Evolutionary conservation across 805 yeast species (phyloP).

Genomic region (Priceomyces haplophilus): DNA sequence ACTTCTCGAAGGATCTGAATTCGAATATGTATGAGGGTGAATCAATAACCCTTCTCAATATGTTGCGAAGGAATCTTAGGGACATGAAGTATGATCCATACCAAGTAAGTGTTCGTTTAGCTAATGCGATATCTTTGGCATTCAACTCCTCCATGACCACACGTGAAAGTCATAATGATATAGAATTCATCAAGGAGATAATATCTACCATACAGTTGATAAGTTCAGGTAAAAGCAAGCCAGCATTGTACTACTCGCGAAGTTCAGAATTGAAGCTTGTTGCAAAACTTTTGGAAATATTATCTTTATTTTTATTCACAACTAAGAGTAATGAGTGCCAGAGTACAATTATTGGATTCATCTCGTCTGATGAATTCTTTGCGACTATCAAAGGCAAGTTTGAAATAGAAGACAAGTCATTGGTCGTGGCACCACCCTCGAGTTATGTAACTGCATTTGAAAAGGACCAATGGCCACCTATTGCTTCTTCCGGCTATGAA

Average conservation of each 20-base stretch:
- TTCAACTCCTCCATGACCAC: slow-evolving; percentile 75
- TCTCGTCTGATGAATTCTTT: slow-evolving; percentile 38
- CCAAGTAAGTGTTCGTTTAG: slow-evolving; percentile 59
- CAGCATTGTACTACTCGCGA: slow-evolving; percentile 41
- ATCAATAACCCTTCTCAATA: slow-evolving; percentile 46
- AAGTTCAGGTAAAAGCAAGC: slow-evolving; percentile 20
- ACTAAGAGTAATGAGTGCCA: slow-evolving; percentile 43
- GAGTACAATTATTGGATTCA: slow-evolving; percentile 39
- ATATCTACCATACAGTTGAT: slow-evolving; percentile 29
- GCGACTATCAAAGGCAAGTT: slow-evolving; percentile 30
- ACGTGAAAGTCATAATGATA: slow-evolving; percentile 50
- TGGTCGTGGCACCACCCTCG: not conserved
- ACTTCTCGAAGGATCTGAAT: slow-evolving; percentile 17
- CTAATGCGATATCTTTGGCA: slow-evolving; percentile 72
- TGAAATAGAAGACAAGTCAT: slow-evolving; percentile 40
- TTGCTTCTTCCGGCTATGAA: slow-evolving; percentile 49
- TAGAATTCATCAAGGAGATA: slow-evolving; percentile 43
- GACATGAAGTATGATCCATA: slow-evolving; percentile 56
- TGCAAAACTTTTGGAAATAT: slow-evolving; percentile 69
- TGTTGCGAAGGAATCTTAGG: slow-evolving; percentile 54
- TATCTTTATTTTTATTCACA: slow-evolving; percentile 68
- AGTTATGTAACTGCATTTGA: slow-evolving; percentile 50
- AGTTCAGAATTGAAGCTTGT: slow-evolving; percentile 46
- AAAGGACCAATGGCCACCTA: slow-evolving; percentile 37
- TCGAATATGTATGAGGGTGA: slow-evolving; percentile 18